Base-by-base conservation (phyloP, 306 rosid species). In the Gynostemma pentaphyllum region DNA sequence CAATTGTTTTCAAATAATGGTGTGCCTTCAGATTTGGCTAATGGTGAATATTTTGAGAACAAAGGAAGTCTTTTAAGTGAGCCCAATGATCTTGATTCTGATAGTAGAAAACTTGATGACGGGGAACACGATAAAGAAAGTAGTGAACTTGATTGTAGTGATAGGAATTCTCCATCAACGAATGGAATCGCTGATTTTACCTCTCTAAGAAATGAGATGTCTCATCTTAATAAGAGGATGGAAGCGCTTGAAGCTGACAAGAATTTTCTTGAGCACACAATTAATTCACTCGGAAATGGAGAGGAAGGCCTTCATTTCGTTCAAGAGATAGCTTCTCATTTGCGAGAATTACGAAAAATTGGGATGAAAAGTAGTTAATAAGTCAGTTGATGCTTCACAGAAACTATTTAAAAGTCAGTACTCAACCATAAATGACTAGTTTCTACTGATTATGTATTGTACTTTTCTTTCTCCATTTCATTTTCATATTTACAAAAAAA, bases 321-420 rank as follows among this genome's bases (percentile, higher is more conserved):
- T 73, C 80, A 73, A 64, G 90, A 86, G 75, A 80, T 94, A 70
- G 87, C 94, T 70, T 56, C 80, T 60, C 86, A 74, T 66, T 80
- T 88, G 46, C 94, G 27, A 70, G 86, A 88, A 66, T 60, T 88
- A 32, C 81, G 86, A 44, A 73, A 54, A 75, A 72, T 86, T 22
- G 77, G 85, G 23, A 66, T 66, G 62, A 75, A 70, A 67, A 80
- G 75, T 15, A 79, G 83, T 70, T 66, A 67, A 77, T 67, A 68
- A 37, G 72, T 69, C 66, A 68, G 72, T 66, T 74, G 76, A 82
- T 66, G 63, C 70, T 62, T 28, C 45, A 19, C 62, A 41, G 72
- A 71, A 49, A 50, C 14, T 70, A 50, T 72, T 36, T n/a, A 9
- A 68, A 69, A 78, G 92, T 85, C 70, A 77, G 89, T 75, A 34